Base-by-base conservation (phyloP, 2,329 filamentous ascomycete genomes). In the Penicillium oxalicum region DNA sequence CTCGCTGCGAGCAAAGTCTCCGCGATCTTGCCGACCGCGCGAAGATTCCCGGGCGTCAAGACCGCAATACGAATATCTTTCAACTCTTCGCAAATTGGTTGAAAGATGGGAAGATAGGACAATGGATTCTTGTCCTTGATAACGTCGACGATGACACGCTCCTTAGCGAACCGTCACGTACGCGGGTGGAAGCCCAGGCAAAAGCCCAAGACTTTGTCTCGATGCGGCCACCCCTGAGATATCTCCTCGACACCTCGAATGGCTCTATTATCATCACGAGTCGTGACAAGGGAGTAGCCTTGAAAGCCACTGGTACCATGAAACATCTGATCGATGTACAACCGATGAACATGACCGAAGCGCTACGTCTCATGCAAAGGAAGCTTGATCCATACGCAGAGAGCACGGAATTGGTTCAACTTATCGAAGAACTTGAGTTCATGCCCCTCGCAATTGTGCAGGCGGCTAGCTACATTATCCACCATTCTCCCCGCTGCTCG, bases 31-130 rank as follows among this genome's bases (percentile, higher is more conserved):
- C 35, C 4, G 44, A 45, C 11, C 35, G 26, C 2, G 34, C 26
- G 8, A 61, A 61, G 49, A 50, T 72, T 8, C 49, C 54, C 7
- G 60, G 60, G 5, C 58, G 65, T 4, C 29, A 61, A 24, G 51
- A 70, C 48, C 61, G 62, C 5, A 53, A 58, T 1, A 57, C 56
- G 8, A 55, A 73, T 49, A 60, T 70, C 13, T 63, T 70, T 39
- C 12, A 60, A 45, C 61, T 64, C 8, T 44, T 65, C 3, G n/a
- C 50, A 9, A 44, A 55, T 26, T 64, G 59, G 58, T 50, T 64
- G 6, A 32, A 32, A 4, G 49, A 60, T 44, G 46, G 50, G 25
- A 52, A 36, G 4, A 55, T 45, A 4, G 54, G 52, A 12, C 38
- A 41, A 38, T 64, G 61, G 50, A n/a, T 52, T 45, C 27, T 40